Evolutionary conservation across 768 basidiomycete genomes (phyloP), one percentile per base, ranked within the genome.

Genomic region (Hericium alpestre): DNA sequence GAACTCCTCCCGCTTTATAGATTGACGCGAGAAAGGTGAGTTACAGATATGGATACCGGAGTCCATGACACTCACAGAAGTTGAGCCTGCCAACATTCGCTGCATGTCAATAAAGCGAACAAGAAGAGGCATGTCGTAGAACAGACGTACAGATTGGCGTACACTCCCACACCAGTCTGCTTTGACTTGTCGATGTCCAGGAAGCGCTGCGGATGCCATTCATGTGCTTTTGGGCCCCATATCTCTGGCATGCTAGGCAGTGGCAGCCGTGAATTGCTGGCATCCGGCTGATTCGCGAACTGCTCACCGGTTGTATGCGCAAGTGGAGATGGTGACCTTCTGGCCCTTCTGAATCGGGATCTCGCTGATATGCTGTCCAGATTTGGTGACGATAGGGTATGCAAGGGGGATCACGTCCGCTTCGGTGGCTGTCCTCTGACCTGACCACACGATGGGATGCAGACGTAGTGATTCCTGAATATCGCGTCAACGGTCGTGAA

Each of bases 381-480:
- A 59, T 22, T 53, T 56, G 2, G 60, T 61, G 23, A 53, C 57
- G 27, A 61, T 38, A 2, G 60, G 60, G 27, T 56, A 59, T 4
- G 54, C 55, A 23, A 61, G 52, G 1, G 55, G 60, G 18, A 61
- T 61, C 8, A 54, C 38, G 23, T 54, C 52, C 18, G 56, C 55
- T 13, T 40, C 43, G 38, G 48, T 47, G 4, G 55, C 55, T 8
- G 53, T 53, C 25, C 55, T 48, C 3, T 38, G 23, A n/a, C 59
- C 53, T 37, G 16, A 18, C 60, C 60, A 61, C 2, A 56, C 27
- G 25, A 59, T 56, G 12, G 60, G 55, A 38, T 59, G 55, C 23
- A 59, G n/a, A 22, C 60, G 60, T 58, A 61, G 53, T 4, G 58
- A 59, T 27, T 61, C 58, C 60, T 56, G 22, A 38, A 51, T 18